Base-by-base conservation (phyloP, 768 basidiomycete species). In the Leccinum subgranulosum region DNA sequence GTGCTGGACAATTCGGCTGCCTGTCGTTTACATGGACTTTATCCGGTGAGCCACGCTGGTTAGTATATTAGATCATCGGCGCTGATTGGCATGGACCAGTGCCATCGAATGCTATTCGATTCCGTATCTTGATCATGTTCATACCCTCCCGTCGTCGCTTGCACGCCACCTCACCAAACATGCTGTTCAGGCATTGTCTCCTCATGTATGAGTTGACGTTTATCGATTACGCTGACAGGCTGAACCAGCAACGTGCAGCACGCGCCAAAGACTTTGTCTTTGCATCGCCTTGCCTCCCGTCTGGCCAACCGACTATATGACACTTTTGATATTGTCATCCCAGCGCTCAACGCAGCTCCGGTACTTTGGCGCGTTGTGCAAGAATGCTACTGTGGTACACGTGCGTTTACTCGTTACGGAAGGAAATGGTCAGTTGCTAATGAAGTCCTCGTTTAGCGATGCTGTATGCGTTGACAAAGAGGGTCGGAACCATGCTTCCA, bases 1-100 rank as follows among this genome's bases (percentile, higher is more conserved):
- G 3, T 89, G 87, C 61, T 94, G 91, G 91, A 85, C 82, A 21
- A 66, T 95, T 69, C 80, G 94, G 19, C 69, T 94, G 36, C 92
- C 94, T 0, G 75, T 90, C 11, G 75, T 89, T 64, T 89, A 86
- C 64, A 80, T 79, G 64, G 93, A 97, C 66, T 80, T 96, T 51
- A 79, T 85, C 46, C 77, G 76, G 94, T 90, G 65, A 60, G 86
- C 68, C 51, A 33, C 14, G 19, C 55, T 34, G 12, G 5, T n/a
- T 49, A 56, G 23, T 52, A 27, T 56, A 51, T 31, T 49, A 29
- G 4, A 29, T 36, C 23, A 23, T 23, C 23, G 49, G 46, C 45
- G 23, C 41, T 64, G 48, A 64, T 57, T 52, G 28, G 59, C 56
- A 56, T 33, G 53, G 19, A 46, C 6, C 39, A 95, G 93, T 53